A percentile compares a stretch with the other conserved stretches of the same genome.
These are phyloP conservation scores for Cryptococcus floricola DNA, from an alignment of 1,284 basidiomycete genomes.

Conservation along the genomic window DNA sequence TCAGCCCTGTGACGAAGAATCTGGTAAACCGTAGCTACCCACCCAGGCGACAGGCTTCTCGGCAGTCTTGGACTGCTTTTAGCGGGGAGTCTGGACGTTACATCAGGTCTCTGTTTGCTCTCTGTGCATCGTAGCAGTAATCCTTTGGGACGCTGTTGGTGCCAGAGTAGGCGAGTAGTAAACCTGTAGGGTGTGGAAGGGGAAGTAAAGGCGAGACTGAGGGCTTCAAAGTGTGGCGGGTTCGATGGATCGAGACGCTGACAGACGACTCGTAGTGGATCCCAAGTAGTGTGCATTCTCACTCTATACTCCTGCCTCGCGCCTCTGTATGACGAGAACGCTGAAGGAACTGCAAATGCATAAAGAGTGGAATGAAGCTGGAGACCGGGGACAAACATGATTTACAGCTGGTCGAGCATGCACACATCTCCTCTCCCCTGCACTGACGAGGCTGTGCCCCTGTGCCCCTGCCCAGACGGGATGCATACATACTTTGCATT, in stretches of 20 bases:
- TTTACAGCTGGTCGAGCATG: no score
- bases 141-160: neutral
- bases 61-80: neutral
- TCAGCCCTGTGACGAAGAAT: constrained; percentile 1
- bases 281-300: neutral
- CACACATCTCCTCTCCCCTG: no score
- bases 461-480: neutral
- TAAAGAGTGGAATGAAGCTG: no score
- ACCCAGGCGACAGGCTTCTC: neutral
- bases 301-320: neutral
- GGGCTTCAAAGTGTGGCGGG: neutral
- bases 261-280: neutral
- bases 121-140: neutral
- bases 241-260: neutral
- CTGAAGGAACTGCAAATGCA: no score
- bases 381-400: no score
- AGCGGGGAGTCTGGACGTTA: neutral
- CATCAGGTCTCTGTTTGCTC: neutral
- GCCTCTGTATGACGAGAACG: neutral
- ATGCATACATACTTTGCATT: neutral
- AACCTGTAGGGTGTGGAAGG: constrained; percentile 1
- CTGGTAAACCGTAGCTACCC: constrained; percentile 6
- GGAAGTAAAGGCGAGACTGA: constrained; percentile 6
- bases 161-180: neutral
- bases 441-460: no score